Percentiles rank a stretch among this genome's conserved stretches.
Conservation (phyloP, 352 stramenopile species). For the Pythium aquatile region DNA sequence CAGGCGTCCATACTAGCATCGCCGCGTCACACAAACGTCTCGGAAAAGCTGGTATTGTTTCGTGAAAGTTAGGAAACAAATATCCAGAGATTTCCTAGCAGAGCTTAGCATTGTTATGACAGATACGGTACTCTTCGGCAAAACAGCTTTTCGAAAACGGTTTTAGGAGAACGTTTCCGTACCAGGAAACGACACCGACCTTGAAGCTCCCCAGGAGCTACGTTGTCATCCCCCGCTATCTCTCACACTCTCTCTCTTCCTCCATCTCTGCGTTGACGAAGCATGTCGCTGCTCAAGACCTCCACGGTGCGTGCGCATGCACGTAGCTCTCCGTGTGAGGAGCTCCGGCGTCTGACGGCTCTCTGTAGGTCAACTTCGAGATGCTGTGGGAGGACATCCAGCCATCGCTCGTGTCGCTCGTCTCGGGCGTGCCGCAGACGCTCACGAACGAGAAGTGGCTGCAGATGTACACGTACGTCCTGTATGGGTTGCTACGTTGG, state of each 20-base stretch:
- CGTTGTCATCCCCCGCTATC: background rate
- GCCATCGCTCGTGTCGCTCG: conserved; percentile 65
- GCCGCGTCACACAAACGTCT: no score
- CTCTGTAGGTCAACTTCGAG: conserved; percentile 79
- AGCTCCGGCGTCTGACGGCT: background rate
- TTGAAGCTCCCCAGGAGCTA: conserved; percentile 20
- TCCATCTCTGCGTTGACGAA: background rate
- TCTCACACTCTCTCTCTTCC: conserved; percentile 1
- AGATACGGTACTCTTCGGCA: conserved; percentile 5
- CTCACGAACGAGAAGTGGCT: conserved; percentile 85
- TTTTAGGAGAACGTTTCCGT: conserved; percentile 24
- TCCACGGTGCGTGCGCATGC: conserved; percentile 44
- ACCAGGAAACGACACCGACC: conserved; percentile 27
- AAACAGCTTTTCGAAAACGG: conserved; percentile 8
- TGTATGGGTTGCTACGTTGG: background rate
- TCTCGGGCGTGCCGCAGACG: conserved; percentile 62
- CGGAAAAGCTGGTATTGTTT: no score
- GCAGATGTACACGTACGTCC: conserved; percentile 85
- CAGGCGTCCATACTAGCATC: no score
- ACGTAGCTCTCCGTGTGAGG: background rate
- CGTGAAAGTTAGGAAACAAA: no score
- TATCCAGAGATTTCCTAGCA: no score
- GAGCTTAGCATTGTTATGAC: background rate
- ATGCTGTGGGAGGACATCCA: conserved; percentile 83
- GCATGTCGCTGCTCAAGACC: conserved; percentile 83